Base-by-base conservation (phyloP, 805 yeast genomes). In the Barnettozyma sp. region DNA sequence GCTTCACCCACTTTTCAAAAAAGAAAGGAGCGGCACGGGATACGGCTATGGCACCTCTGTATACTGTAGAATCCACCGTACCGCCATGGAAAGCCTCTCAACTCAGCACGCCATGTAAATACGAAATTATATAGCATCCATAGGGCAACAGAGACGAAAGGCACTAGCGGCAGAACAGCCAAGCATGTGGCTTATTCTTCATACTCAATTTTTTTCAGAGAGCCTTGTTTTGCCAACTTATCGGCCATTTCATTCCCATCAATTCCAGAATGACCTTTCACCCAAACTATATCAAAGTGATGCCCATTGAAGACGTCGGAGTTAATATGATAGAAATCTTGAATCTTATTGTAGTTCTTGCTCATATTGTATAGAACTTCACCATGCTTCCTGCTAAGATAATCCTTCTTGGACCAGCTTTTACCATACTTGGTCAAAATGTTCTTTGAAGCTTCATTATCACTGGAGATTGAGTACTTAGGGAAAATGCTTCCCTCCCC, bases 171-270 rank as follows among this genome's bases (percentile, higher is more conserved):
- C n/a, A n/a, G n/a, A n/a, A n/a, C n/a, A n/a, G n/a, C n/a, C n/a
- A n/a, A n/a, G n/a, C n/a, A n/a, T n/a, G n/a, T n/a, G n/a, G n/a
- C n/a, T n/a, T n/a, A n/a, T n/a, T n/a, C n/a, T n/a, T n/a, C n/a
- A n/a, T n/a, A n/a, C n/a, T n/a, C n/a, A 19, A 6, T 9, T 11
- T 4, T 26, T 13, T 15, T 13, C 21, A 22, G 9, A 22, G 24
- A 12, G 9, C 83, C 92, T n/a, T 45, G 35, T 38, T 70, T 78
- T 3, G 96, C 96, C 32, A 87, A 60, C 33, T 50, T 51, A 52
- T 87, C 95, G 0, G 95, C 96, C 50, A 54, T 63, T 41, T 77
- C 86, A 51, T 87, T 88, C 0, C 95, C 96, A 10, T 49, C 55
- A 24, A 62, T 58, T 1, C 84, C 88, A 13, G 65, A 56, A 55